Base-by-base conservation (phyloP, 441 rosid species). In the Populus hybrid region DNA sequence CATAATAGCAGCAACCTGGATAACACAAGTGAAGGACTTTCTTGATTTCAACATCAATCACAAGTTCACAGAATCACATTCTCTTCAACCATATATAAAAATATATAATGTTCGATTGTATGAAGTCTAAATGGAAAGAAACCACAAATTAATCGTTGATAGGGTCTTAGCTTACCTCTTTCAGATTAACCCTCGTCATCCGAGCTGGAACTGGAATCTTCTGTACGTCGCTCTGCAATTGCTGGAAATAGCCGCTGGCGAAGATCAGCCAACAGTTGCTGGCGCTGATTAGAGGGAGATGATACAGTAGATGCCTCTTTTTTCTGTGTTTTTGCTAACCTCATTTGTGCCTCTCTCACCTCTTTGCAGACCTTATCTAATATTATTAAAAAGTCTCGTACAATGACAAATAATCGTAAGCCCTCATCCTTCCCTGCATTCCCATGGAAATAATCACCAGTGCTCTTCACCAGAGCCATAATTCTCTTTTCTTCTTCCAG, bases 361-460 rank as follows among this genome's bases (percentile, higher is more conserved):
- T 94, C 92, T 79, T 82, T 91, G 89, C 99, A 97, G 2, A 84
- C 97, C 86, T 94, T 94, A 76, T 97, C 98, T 75, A 94, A 79
- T 59, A 92, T 93, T 74, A 85, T 83, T 87, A 97, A 83, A 82
- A 97, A 94, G 81, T 97, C 95, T 7, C 98, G 88, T 18, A 97
- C 92, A 2, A 91, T 86, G 66, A 70, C 76, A 85, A 97, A 97
- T 83, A 97, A 82, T 42, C 97, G 94, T 74, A 97, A 80, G n/a
- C 97, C 97, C 79, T 97, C 99, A 53, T 92, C 97, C 83, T 90
- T 97, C 40, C 94, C 95, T 0, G 97, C 84, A 73, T 91, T 93
- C 67, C 99, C 99, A 84, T 97, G 98, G 89, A 96, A 96, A 79
- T 96, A 96, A 84, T 94, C 98, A 14, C 94, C 98, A n/a, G 98